Conservation (phyloP, 306 rosid genomes). For the Quercus ilex region DNA sequence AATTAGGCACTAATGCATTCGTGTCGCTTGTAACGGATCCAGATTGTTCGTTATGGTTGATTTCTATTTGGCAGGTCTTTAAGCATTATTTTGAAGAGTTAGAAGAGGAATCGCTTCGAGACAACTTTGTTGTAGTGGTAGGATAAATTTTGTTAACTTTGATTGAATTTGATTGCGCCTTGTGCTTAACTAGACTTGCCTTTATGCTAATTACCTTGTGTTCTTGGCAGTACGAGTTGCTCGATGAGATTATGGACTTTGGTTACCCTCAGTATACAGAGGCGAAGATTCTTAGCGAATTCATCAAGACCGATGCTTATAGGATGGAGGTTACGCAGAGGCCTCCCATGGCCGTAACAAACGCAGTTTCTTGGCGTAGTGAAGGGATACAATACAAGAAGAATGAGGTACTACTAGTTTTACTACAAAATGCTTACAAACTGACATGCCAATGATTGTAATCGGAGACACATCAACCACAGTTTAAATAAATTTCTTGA, state of each 20-base stretch:
- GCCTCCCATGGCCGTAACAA: constrained; percentile 99
- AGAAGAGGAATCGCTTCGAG: constrained; percentile 97
- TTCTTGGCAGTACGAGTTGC: constrained; percentile 75
- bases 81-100: constrained; percentile 96
- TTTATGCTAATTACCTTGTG: constrained; percentile 10
- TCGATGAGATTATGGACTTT: constrained; percentile 97
- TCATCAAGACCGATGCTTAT: constrained; percentile 98
- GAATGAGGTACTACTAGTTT: constrained; percentile 63
- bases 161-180: not conserved
- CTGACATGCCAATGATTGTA: no score
- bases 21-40: not conserved
- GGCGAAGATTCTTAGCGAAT: constrained; percentile 93
- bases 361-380: constrained; percentile 99
- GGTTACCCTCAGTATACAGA: constrained; percentile 97
- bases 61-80: constrained; percentile 63
- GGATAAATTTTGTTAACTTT: constrained; percentile 7
- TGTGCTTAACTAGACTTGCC: constrained; percentile 1
- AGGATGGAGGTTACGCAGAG: constrained; percentile 96
- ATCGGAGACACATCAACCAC: no score
- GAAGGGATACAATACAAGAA: constrained; percentile 96
- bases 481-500: not conserved
- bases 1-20: constrained; percentile 4
- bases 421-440: not conserved
- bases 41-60: not conserved
- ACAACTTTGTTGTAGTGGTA: constrained; percentile 99